Base-by-base conservation (phyloP, 495 filamentous ascomycete species). In the Podospora tetraspora region DNA sequence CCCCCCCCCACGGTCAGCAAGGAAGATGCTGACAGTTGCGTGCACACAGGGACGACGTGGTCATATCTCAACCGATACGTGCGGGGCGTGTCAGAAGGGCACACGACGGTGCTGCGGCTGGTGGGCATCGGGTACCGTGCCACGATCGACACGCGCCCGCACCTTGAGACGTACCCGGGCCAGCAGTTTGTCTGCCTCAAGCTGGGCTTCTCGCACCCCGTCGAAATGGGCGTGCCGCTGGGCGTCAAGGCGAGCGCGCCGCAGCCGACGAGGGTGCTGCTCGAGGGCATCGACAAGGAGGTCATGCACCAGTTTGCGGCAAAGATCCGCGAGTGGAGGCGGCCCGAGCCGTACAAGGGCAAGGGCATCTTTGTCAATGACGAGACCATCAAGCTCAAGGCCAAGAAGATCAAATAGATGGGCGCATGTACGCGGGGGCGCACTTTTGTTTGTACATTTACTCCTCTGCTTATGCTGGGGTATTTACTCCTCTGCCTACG, bases 341-440 rank as follows among this genome's bases (percentile, higher is more conserved):
- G 82, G 69, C 95, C 95, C 56, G 95, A 99, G 80, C 95, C 96
- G 62, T 99, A 98, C 81, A 99, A 99, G 88, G 95, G 95, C 64
- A 97, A 99, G 88, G 95, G 95, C 75, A 97, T 99, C 70, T 99
- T 98, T 73, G 87, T 98, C 67, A 94, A 97, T 77, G 91, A 92
- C 61, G 94, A 99, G 84, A 97, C 93, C 4, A 97, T 99, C 84
- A 94, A 89, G 85, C 78, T 99, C 77, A 99, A 99, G 87, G 88
- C 91, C 68, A 97, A 96, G 90, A 99, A 98, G 89, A 96, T 98
- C 80, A 97, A 97, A 86, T 99, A 89, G 83, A 81, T 29, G 65
- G 11, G 52, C 11, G 10, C 21, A 16, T 19, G 13, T 60, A 23
- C 12, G 58, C 11, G 58, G 37, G 11, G 29, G 24, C 37, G 37